Base-by-base conservation (phyloP, 208 protist genomes). In the Leishmania braziliensis region DNA sequence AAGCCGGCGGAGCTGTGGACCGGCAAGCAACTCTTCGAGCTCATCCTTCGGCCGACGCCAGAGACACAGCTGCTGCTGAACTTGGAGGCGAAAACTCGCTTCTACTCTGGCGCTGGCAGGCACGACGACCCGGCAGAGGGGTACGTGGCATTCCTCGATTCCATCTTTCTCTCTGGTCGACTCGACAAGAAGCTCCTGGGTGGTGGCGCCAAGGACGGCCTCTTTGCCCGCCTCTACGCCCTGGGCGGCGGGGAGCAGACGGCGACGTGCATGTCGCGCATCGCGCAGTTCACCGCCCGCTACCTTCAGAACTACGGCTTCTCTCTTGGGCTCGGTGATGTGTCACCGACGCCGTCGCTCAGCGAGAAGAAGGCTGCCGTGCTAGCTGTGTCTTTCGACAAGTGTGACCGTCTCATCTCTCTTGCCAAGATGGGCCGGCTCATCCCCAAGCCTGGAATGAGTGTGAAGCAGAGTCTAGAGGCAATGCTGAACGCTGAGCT, bases 311-410 rank as follows among this genome's bases (percentile, higher is more conserved):
- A 99, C 84, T 92, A 98, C 73, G 99, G 99, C 68, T 99, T 99
- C 90, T 99, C 97, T 14, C 99, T 99, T 87, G 99, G 99, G 48
- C 99, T 99, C 75, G 92, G 92, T 29, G 99, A 99, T 85, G 98
- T 99, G 43, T 95, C 92, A 18, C 99, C 99, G 18, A 97, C 93
- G 48, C 75, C 84, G 48, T 65, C 82, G 29, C 85, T 99, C 5
- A 92, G 93, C 56, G 85, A 85, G 46, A 79, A 90, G 70, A 99
- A 99, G 89, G 80, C 95, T 6, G 89, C 86, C 20, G 88, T 99
- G 50, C 89, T 99, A 20, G n/a, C 87, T 4, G 78, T 78, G 9
- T 98, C 96, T n/a, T 99, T 99, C 82, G 85, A 77, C 0, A 90
- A 94, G 69, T 99, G 96, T 87, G 87, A 98, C 3, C 84, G 86